Evolutionary conservation across 2,329 filamentous ascomycete genomes (phyloP), one percentile per base, ranked within the genome.

Genomic region (Fusarium sulawesiense): DNA sequence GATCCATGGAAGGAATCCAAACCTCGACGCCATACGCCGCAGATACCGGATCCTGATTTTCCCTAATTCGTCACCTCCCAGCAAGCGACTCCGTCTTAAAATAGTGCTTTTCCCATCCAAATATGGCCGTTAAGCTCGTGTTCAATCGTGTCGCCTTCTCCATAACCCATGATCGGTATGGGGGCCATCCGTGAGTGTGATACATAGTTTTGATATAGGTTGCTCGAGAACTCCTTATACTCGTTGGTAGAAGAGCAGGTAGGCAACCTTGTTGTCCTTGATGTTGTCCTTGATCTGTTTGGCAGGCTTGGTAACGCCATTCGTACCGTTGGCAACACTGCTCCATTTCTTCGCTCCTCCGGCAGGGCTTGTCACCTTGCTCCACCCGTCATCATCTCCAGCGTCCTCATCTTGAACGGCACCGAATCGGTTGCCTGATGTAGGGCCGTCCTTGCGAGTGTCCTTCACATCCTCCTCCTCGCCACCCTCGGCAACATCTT

Each of bases 191-290:
- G 60, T 72, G 64, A 71, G 50, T 64, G 60, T 62, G 41, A 51
- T 61, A 66, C 23, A 49, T 59, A 66, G 58, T 64, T 59, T 23
- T 37, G 49, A 50, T 42, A 40, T 20, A 45, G 50, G 59, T 29
- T 50, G 23, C 47, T 47, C 12, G 37, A 57, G 41, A 40, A 42
- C 47, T 34, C 53, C 51, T 76, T 72, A 88, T 65, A 96, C 88
- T 75, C 89, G 89, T 83, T 98, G 92, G 80, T 99, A 99, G 82
- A 99, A 97, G 77, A 99, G 83, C 72, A 99, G 89, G 81, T 99
- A 99, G 6, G 96, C 96, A 62, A 98, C 95, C 85, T 97, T 97
- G 85, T 95, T 97, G 80, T 98, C 95, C 80, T 93, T 93, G 77
- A 92, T 87, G 71, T 82, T 88, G 74, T 90, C 89, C 79, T 88